A percentile compares a stretch with the other conserved stretches of the same genome.
These are phyloP conservation scores for Populus hybrid DNA, from an alignment of 441 rosid genomes.

Conservation along the genomic window DNA sequence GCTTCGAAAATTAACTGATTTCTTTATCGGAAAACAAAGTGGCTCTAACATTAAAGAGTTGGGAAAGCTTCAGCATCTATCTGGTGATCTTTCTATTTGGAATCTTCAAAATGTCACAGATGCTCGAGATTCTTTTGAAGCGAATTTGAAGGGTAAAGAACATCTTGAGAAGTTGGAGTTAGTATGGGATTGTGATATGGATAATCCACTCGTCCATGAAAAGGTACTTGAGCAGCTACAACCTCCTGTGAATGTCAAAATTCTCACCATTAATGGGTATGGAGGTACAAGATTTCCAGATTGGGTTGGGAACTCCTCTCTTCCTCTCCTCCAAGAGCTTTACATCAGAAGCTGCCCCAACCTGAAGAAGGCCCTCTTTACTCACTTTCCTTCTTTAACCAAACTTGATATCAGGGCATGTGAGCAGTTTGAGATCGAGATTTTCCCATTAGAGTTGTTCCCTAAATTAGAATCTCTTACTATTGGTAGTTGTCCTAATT, in stretches of 20 bases:
- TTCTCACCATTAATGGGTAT: background rate
- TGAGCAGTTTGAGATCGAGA: constrained; percentile 13
- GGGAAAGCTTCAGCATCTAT: no score
- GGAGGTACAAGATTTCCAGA: background rate
- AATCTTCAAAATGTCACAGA: background rate
- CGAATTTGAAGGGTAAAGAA: background rate
- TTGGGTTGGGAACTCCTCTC: background rate
- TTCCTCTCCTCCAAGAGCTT: constrained; percentile 25
- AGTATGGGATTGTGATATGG: background rate
- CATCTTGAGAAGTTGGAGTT: background rate
- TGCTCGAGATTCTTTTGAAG: background rate
- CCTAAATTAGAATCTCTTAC: constrained; percentile 27
- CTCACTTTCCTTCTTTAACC: constrained; percentile 18
- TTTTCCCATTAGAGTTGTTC: constrained; percentile 16
- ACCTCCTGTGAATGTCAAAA: background rate
- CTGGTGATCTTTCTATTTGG: no score
- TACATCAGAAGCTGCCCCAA: constrained; percentile 19
- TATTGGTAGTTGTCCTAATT: constrained; percentile 27
- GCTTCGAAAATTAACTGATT: no score
- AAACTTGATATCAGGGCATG: background rate
- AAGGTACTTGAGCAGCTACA: background rate
- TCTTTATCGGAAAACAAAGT: no score
- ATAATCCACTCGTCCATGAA: background rate
- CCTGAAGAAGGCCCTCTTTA: constrained; percentile 13
- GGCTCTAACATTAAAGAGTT: no score